Percentiles rank a stretch among this genome's conserved stretches.
phyloP scores from a whole-genome alignment of 2,329 filamentous ascomycete genomes.

The Aspergillus nomiae region DNA sequence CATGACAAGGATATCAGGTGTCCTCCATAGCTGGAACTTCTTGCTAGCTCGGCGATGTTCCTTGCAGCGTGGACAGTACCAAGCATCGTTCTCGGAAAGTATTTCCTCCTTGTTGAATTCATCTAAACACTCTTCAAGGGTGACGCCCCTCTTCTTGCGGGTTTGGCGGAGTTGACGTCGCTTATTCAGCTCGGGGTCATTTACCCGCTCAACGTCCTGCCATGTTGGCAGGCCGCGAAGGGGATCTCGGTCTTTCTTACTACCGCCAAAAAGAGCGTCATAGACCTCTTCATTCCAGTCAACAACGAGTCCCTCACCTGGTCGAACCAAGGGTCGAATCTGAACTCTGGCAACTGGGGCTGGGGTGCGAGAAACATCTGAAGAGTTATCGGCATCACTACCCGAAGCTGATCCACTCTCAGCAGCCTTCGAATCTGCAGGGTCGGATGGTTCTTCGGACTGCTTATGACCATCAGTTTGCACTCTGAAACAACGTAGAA shows the following conservation, averaged over 20 bases:
- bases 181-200: slow-evolving; percentile 65
- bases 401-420: slow-evolving; percentile 30
- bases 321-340: slow-evolving; percentile 69
- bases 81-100: slow-evolving; percentile 91
- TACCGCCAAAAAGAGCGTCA: slow-evolving; percentile 66
- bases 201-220: slow-evolving; percentile 53
- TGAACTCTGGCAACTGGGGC: slow-evolving; percentile 32
- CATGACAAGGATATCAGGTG: slow-evolving; percentile 90
- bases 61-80: slow-evolving; percentile 97
- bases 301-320: slow-evolving; percentile 82
- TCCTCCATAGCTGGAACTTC: slow-evolving; percentile 96
- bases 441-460: slow-evolving; percentile 3
- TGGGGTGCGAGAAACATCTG: slow-evolving; percentile 13
- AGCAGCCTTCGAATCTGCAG: slow-evolving; percentile 13
- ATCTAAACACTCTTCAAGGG: slow-evolving; percentile 85
- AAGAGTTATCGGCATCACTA: slow-evolving; percentile 13
- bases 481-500: not conserved
- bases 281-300: slow-evolving; percentile 78
- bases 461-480: slow-evolving; percentile 17
- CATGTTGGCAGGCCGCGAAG: slow-evolving; percentile 64
- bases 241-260: slow-evolving; percentile 48
- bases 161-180: slow-evolving; percentile 64
- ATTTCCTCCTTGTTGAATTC: slow-evolving; percentile 95
- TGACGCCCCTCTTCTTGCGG: slow-evolving; percentile 74
- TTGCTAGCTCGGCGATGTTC: slow-evolving; percentile 90